Base-by-base conservation (phyloP, 208 protist species). In the Acanthamoeba castellanii region DNA sequence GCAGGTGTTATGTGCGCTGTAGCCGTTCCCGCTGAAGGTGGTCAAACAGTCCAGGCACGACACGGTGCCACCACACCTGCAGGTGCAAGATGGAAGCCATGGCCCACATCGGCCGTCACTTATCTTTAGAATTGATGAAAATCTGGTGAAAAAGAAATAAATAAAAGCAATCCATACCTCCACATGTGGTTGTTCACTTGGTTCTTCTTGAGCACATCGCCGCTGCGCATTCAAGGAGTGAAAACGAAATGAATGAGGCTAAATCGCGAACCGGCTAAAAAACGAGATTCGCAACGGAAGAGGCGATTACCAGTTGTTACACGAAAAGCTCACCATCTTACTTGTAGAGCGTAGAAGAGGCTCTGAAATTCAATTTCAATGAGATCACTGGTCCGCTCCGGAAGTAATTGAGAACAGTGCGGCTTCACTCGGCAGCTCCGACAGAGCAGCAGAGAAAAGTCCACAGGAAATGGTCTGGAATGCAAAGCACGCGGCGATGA, bases 301-400 rank as follows among this genome's bases (percentile, higher is more conserved):
- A 34, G 25, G 50, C 1, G 42, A 3, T 7, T 61, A 88, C 81
- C 81, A 88, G 16, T 88, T 64, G 42, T 88, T 42, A 42, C 81
- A 88, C 27, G 81, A 88, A 27, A 88, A 88, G 50, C 59, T 88
- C 20, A 88, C 81, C 81, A 88, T 88, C 81, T 88, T 82, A 57
- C 16, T 57, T 3, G 37, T 37, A 3, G 37, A 37, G 37, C 0
- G 37, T 3, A 37, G 37, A 37, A 37, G 37, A 37, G 37, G 37
- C 37, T 37, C 1, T 0, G 3, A 37, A 37, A 37, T 37, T 3
- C 37, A 37, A 37, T 37, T 37, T 0, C 3, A 37, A 37, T 37
- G 37, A 37, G 37, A 37, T 37, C 37, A 3, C 3, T 3, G 52
- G 52, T 57, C 52, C 18, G 16, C 18, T 57, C 52, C 52, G 52